phyloP scores from a whole-genome alignment of 2,329 filamentous ascomycete genomes.

The Diplodia mutila region DNA sequence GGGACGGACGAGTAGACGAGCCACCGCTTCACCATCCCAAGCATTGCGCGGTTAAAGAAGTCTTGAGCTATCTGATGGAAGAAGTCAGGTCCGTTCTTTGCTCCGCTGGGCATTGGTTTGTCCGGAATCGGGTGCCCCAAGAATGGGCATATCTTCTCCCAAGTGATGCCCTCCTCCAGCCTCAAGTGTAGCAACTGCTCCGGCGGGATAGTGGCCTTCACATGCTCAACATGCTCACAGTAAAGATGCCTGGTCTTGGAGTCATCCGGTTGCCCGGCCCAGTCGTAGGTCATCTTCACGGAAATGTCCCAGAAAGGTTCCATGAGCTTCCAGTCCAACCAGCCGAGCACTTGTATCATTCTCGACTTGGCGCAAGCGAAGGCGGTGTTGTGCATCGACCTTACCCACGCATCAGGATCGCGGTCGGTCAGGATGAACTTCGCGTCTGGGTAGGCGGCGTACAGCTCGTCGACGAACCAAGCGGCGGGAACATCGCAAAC shows the following conservation, averaged over 20 bases:
- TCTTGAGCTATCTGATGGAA: neutral
- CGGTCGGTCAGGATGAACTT: constrained; percentile 31
- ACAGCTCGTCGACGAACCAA: constrained; percentile 30
- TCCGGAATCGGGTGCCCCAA: constrained; percentile 33
- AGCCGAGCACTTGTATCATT: neutral
- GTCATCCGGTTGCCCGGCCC: constrained; percentile 4
- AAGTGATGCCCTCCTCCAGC: constrained; percentile 31
- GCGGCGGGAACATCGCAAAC: constrained; percentile 28
- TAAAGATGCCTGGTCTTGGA: constrained; percentile 2
- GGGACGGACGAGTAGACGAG: neutral
- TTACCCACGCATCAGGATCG: constrained; percentile 20
- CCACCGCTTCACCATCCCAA: neutral
- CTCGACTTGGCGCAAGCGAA: neutral
- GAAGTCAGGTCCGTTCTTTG: neutral
- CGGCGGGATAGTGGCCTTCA: constrained; percentile 31
- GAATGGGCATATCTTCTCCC: constrained; percentile 38
- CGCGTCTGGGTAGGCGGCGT: constrained; percentile 30
- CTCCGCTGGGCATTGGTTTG: constrained; percentile 22
- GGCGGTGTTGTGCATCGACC: constrained; percentile 23
- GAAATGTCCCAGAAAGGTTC: neutral
- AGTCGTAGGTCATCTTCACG: neutral
- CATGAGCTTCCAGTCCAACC: neutral
- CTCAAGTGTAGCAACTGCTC: constrained; percentile 36
- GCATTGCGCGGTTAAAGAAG: neutral
- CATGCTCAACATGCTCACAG: constrained; percentile 27